Base-by-base conservation (phyloP, 257 asterid genomes). In the Fraxinus excelsior region DNA sequence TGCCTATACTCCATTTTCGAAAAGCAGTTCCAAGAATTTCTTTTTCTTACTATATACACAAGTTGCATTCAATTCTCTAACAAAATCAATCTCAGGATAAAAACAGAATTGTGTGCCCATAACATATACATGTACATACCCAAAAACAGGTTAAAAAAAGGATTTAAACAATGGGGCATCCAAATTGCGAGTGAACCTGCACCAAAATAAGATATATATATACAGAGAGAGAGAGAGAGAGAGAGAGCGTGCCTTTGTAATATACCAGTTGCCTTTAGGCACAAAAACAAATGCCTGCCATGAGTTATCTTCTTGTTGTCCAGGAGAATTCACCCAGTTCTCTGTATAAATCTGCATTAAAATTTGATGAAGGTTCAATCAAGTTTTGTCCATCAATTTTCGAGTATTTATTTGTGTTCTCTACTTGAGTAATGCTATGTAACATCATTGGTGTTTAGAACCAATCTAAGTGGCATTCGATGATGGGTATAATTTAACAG, bases 291-390 rank as follows among this genome's bases (percentile, higher is more conserved):
- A 95, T 49, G 98, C 98, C 76, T 93, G 99, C 99, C 99, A 95
- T 35, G 96, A 95, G 90, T 95, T 95, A 84, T 95, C 99, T 87
- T 95, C 99, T 78, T 88, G 93, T 85, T 93, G 98, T 74, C 97
- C 99, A 1, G 97, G 99, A 82, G 96, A 90, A 80, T 95, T 95
- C 56, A 95, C 99, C 99, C 99, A 95, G 80, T 95, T 95, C 83
- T 95, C 97, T 18, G 99, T 95, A 82, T 95, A 95, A 76, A 95
- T 95, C 99, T 95, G 90, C 88, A 80, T 34, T 67, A 21, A 79
- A 79, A 76, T 58, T 28, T 71, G 34, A 82, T 44, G n/a, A 79
- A 65, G 44, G 76, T 78, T 74, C 32, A 21, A 78, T 64, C 29
- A 37, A 71, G 72, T 67, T 53, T 75, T 79, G 72, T 79, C 62